Evolutionary conservation across 2,329 filamentous ascomycete genomes (phyloP), one percentile per base, ranked within the genome.

Genomic region (Parafenestella ontariensis): DNA sequence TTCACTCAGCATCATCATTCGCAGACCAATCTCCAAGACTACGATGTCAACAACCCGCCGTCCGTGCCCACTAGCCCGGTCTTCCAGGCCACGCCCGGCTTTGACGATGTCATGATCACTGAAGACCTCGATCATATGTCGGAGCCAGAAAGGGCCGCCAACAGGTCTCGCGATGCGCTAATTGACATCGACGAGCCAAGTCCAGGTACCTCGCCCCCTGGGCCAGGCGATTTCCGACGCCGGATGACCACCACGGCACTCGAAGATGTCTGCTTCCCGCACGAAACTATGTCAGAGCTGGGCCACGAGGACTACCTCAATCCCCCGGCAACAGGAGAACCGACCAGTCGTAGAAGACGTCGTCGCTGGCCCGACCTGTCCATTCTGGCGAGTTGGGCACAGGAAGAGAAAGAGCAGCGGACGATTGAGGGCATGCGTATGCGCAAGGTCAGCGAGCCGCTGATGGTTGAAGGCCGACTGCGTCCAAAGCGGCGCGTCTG

Each of bases 211-310:
- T 73, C 72, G 13, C 72, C 73, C 18, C 62, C 65, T 31, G 54
- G 42, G 5, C 47, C 57, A 4, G 59, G 57, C 40, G 70, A 70
- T 5, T 63, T 75, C 44, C 65, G 65, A 13, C 68, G 74, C 23
- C 74, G 73, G 26, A 75, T 75, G 70, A 76, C 73, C 3, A 61
- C 89, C 11, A 82, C 88, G 10, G 90, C 88, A 0, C 87, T 95
- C 66, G 90, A 90, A 61, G 95, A 98, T 76, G 93, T 98, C 0
- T 97, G 95, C 78, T 97, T 96, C 68, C 94, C 93, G 0, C 87
- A 87, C 5, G 88, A 90, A 49, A 87, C 82, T 5, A 83, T 92
- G 76, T 95, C 91, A 0, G 92, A 96, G 66, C 80, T 95, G 43
- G 92, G 84, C 24, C 90, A 94, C 28, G 92, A 96, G 42, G 91